Conservation (phyloP, 371 early-diverging fungal species). For the Dinochytrium kinnereticum region DNA sequence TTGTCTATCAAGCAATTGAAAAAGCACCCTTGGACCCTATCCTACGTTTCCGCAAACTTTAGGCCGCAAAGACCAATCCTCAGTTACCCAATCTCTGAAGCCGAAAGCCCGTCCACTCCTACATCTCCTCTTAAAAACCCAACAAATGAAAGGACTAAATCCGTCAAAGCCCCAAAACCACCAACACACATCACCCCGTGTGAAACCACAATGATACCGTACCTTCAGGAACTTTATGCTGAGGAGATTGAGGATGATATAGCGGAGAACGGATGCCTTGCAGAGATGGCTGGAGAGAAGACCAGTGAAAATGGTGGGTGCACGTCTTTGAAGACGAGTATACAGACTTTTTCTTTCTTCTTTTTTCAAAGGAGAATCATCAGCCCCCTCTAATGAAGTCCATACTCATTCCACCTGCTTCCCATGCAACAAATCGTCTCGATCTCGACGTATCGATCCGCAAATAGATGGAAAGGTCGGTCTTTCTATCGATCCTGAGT, state of each 20-base stretch:
- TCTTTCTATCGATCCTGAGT: no score
- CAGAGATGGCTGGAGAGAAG: not conserved
- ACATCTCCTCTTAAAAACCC: conserved; percentile 2
- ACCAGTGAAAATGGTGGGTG: not conserved
- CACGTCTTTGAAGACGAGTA: not conserved
- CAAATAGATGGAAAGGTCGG: conserved; percentile 1
- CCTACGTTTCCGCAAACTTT: conserved; percentile 20
- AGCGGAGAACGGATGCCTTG: not conserved
- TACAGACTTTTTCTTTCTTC: conserved; percentile 4
- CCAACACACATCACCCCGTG: conserved; percentile 42
- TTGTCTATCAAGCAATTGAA: conserved; percentile 37
- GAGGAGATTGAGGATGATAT: conserved; percentile 48
- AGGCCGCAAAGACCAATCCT: conserved; percentile 3
- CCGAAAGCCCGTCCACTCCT: conserved; percentile 26
- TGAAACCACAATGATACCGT: conserved; percentile 55
- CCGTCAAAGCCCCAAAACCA: conserved; percentile 9
- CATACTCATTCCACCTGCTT: not conserved
- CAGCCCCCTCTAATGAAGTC: conserved; percentile 7
- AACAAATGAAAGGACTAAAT: not conserved
- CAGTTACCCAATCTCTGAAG: not conserved
- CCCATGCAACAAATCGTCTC: not conserved
- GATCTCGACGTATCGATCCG: not conserved
- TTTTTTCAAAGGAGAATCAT: not conserved
- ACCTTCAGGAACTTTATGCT: conserved; percentile 39
- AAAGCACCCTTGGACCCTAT: conserved; percentile 39